Base-by-base conservation (phyloP, 768 basidiomycete genomes). In the Termitomyces titanicus region DNA sequence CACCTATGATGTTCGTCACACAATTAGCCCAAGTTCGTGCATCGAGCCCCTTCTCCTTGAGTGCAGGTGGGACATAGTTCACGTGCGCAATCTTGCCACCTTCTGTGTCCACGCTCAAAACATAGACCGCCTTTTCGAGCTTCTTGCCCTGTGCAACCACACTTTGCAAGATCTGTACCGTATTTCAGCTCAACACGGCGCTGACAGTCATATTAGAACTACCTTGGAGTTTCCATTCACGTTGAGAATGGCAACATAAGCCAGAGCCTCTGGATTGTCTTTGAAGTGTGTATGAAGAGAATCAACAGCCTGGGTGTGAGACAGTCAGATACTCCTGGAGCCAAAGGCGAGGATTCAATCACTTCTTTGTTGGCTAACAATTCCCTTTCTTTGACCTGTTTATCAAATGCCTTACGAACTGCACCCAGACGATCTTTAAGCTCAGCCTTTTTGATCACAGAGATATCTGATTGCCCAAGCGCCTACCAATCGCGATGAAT, bases 221-320 rank as follows among this genome's bases (percentile, higher is more conserved):
- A 88, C 92, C 83, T 98, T 98, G 15, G 89, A 72, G 68, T 94
- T 97, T 27, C 91, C 93, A 34, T 86, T 85, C 15, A 88, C 88
- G 39, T 91, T 83, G 22, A 98, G 72, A 17, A 78, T 67, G 15
- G 86, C 82, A 59, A 94, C 77, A 66, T 86, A 96, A 5, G 79
- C 80, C n/a, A 77, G 72, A 6, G 86, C 79, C 51, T 86, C 79
- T 22, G 84, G 79, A 66, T 93, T 85, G 40, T 88, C 86, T 60
- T 83, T 78, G 74, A 99, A 98, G 75, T 85, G 85, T 47, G 83
- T 70, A 37, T 80, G 72, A 18, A 96, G 72, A 51, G 74, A 73
- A 17, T 94, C 91, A 44, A 86, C 70, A 25, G 88, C 88, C 92
- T 93, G 55, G 1, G 17, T 25, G 29, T 34, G 29, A 51, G 25